Evolutionary conservation across 179 eudicot genomes (phyloP).

Genomic region (Spergularia azorica): DNA sequence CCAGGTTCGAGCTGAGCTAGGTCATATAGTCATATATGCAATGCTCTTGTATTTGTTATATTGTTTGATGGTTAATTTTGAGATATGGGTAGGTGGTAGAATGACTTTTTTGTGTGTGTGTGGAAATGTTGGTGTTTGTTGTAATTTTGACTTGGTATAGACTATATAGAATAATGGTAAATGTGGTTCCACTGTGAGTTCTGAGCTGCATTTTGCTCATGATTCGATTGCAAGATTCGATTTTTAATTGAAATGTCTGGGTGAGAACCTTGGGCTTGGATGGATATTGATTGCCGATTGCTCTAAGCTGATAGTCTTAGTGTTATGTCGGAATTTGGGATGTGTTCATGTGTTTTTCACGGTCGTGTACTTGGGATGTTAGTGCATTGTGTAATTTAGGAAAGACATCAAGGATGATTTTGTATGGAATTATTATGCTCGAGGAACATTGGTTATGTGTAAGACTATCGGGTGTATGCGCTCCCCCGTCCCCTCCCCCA

Average conservation of each 20-base stretch:
- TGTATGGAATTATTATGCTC: not conserved
- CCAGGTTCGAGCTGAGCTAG: not conserved
- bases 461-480: not conserved
- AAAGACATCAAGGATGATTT: not conserved
- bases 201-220: not conserved
- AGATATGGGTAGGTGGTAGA: not conserved
- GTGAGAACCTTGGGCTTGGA: not conserved
- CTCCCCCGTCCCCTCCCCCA: not conserved
- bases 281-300: not conserved
- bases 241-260: not conserved
- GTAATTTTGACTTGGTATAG: slow-evolving; percentile 15
- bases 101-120: not conserved
- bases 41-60: not conserved
- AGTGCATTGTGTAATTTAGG: not conserved
- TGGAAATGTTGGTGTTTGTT: slow-evolving; percentile 6
- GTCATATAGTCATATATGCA: not conserved
- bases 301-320: too few species aligned
- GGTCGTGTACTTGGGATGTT: slow-evolving; percentile 4
- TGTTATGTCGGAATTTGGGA: not conserved
- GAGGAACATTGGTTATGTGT: not conserved
- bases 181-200: not conserved
- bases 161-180: not conserved
- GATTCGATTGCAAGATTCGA: too few species aligned
- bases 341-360: not conserved
- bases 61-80: not conserved